phyloP scores from a whole-genome alignment of 345 rosid species.

The Heritiera littoralis region DNA sequence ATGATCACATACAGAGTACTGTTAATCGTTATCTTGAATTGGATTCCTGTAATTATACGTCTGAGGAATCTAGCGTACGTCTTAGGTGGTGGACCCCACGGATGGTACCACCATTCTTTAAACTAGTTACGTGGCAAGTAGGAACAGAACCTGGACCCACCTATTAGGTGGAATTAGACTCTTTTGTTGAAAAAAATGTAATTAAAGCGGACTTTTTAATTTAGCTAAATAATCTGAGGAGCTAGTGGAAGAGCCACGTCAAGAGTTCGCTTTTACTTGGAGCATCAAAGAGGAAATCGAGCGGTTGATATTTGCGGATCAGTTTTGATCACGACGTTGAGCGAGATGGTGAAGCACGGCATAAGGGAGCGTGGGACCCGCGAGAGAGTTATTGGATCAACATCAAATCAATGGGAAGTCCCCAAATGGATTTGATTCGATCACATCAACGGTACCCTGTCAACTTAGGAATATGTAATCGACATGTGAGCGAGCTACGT shows the following conservation, averaged over 20 bases:
- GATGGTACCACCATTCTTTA: neutral
- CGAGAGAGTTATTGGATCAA: neutral
- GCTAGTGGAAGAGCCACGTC: slow-evolving; percentile 25
- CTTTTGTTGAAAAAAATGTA: neutral
- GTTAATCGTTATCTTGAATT: neutral
- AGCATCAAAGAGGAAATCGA: neutral
- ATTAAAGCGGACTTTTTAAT: neutral
- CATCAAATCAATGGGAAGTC: neutral
- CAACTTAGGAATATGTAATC: neutral
- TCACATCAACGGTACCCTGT: slow-evolving; percentile 13
- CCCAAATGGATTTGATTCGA: neutral
- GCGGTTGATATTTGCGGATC: slow-evolving; percentile 2
- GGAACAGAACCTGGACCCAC: slow-evolving; percentile 3
- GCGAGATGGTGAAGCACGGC: slow-evolving; percentile 25
- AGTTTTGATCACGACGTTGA: neutral
- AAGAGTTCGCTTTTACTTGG: neutral
- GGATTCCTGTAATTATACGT: neutral
- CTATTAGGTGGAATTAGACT: slow-evolving; percentile 21
- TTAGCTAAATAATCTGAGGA: neutral
- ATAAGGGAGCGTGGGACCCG: neutral
- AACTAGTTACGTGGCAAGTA: slow-evolving; percentile 26
- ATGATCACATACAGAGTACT: neutral
- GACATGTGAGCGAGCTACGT: neutral
- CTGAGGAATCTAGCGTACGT: neutral
- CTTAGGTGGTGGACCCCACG: slow-evolving; percentile 7